These are phyloP conservation scores for Solanum microdontum DNA, from an alignment of 257 asterid species.

Conservation along the genomic window DNA sequence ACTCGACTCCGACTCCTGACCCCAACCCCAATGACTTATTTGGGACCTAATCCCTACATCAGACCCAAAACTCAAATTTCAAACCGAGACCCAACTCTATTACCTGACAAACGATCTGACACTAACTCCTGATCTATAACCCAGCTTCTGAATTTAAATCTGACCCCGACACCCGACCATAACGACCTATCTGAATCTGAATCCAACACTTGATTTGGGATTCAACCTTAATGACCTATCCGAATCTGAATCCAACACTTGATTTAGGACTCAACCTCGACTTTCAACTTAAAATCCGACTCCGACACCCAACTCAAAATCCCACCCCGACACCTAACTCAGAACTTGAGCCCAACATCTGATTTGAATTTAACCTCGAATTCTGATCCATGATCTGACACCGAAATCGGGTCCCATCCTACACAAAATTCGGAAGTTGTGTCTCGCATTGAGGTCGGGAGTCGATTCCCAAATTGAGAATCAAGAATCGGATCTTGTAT, in stretches of 20 bases:
- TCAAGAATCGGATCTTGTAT: not conserved
- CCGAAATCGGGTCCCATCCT: not conserved
- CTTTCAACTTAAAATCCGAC: not conserved
- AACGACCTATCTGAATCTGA: too few species aligned
- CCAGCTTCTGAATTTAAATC: not conserved
- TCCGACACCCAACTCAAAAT: not conserved
- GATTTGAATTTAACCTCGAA: not conserved
- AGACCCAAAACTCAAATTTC: not conserved
- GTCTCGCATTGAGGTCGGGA: not conserved
- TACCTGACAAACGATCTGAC: not conserved
- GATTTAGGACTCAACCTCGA: not conserved
- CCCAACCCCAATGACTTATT: not conserved
- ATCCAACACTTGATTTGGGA: not conserved
- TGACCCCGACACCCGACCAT: not conserved
- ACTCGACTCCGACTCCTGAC: not conserved
- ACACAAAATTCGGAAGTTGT: not conserved
- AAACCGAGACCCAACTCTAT: not conserved
- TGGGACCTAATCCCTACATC: not conserved
- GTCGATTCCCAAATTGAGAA: not conserved
- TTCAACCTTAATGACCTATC: too few species aligned
- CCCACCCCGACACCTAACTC: not conserved
- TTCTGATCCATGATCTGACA: not conserved
- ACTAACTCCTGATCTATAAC: not conserved
- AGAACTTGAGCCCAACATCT: not conserved
- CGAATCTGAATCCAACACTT: not conserved